phyloP scores from a whole-genome alignment of 306 rosid genomes.

The Acacia crassicarpa region DNA sequence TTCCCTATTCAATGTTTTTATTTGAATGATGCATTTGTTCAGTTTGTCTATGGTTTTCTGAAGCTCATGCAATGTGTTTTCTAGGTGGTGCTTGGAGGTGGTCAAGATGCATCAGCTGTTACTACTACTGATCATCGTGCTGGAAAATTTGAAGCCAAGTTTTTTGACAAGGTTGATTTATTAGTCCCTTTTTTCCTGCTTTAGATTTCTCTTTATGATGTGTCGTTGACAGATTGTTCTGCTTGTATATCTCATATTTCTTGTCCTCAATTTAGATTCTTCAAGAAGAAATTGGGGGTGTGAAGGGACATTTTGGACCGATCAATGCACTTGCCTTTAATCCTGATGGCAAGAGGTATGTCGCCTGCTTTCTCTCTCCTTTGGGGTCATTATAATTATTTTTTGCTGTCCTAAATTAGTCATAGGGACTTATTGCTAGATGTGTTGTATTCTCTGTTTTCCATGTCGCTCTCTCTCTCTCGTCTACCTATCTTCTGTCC shows the following conservation, averaged over 20 bases:
- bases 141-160: constrained; percentile 93
- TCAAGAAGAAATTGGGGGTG: constrained; percentile 98
- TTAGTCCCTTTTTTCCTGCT: not conserved
- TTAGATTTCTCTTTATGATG: not conserved
- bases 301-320: constrained; percentile 97
- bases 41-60: not conserved
- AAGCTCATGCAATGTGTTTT: not conserved
- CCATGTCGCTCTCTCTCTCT: no score
- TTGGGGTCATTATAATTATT: not conserved
- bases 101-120: constrained; percentile 90
- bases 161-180: constrained; percentile 68
- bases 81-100: constrained; percentile 97
- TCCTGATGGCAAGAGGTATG: constrained; percentile 91
- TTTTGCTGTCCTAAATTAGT: not conserved
- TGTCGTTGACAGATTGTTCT: not conserved
- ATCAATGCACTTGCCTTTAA: constrained; percentile 94
- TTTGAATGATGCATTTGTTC: not conserved
- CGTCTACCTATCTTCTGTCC: no score
- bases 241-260: constrained; percentile 18
- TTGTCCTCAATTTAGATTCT: constrained; percentile 56
- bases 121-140: constrained; percentile 96
- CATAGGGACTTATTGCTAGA: no score
- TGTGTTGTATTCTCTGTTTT: no score
- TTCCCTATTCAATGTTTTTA: not conserved
- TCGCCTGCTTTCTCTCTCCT: not conserved